These are phyloP conservation scores for Rhizophora apiculata DNA, from an alignment of 345 rosid genomes.

Conservation along the genomic window DNA sequence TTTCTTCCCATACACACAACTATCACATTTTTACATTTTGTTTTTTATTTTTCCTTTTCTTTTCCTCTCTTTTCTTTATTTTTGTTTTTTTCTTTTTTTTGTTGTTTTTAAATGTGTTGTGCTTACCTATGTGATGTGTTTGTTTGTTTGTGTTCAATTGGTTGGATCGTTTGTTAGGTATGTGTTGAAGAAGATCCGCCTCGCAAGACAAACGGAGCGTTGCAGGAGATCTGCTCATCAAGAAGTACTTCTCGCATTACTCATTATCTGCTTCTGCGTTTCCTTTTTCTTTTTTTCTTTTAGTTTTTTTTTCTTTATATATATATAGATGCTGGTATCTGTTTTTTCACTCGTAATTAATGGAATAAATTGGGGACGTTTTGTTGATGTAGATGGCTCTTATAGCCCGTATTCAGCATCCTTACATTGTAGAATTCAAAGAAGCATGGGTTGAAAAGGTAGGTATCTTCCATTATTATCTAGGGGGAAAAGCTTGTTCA, in stretches of 20 bases:
- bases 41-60: neutral
- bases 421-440: slow-evolving; percentile 90
- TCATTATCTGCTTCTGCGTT: neutral
- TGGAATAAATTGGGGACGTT: neutral
- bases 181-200: slow-evolving; percentile 96
- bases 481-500: neutral
- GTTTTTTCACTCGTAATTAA: neutral
- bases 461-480: neutral
- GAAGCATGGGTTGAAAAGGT: slow-evolving; percentile 99
- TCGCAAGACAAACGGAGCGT: slow-evolving; percentile 93
- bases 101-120: neutral
- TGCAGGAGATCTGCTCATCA: slow-evolving; percentile 98
- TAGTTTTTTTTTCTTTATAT: neutral
- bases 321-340: neutral
- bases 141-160: neutral
- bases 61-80: neutral
- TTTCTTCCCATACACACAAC: neutral
- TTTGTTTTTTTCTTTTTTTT: neutral
- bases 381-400: slow-evolving; percentile 67
- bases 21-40: too few species aligned
- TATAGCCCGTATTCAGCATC: slow-evolving; percentile 87
- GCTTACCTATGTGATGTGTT: neutral
- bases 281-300: neutral
- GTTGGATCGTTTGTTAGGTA: slow-evolving; percentile 48
- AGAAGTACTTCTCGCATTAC: slow-evolving; percentile 49